These are phyloP conservation scores for Metschnikowia lachancei DNA, from an alignment of 805 yeast species.

Conservation along the genomic window DNA sequence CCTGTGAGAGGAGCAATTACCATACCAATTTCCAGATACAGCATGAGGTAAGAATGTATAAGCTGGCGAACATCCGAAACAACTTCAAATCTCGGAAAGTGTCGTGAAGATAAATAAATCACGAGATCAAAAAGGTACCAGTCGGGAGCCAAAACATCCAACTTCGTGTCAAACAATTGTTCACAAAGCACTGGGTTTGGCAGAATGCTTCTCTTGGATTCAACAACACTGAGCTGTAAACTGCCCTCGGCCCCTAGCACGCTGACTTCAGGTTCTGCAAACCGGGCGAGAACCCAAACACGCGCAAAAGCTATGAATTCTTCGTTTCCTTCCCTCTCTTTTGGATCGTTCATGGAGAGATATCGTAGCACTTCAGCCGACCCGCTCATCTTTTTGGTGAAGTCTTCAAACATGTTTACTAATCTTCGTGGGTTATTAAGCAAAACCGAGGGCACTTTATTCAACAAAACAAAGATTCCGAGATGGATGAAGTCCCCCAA, in stretches of 20 bases:
- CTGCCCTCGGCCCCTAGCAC: slow-evolving; percentile 9
- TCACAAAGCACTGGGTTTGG: slow-evolving; percentile 12
- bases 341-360: slow-evolving; percentile 9
- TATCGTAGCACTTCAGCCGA: slow-evolving; percentile 8
- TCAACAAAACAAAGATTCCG: slow-evolving; percentile 14
- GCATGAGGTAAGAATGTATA: slow-evolving; percentile 14
- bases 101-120: slow-evolving; percentile 5
- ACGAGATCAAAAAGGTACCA: slow-evolving; percentile 9
- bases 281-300: slow-evolving; percentile 14
- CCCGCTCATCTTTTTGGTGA: slow-evolving; percentile 7
- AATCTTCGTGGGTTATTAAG: slow-evolving; percentile 1
- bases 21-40: slow-evolving; percentile 14
- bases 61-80: slow-evolving; percentile 10
- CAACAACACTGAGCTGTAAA: slow-evolving; percentile 8
- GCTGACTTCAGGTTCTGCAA: slow-evolving; percentile 16
- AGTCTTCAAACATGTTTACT: slow-evolving; percentile 2
- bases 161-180: slow-evolving; percentile 5
- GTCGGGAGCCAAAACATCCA: slow-evolving; percentile 1
- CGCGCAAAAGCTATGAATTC: slow-evolving; percentile 18
- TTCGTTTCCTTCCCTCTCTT: slow-evolving; percentile 4
- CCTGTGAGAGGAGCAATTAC: slow-evolving; percentile 9
- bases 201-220: slow-evolving; percentile 11
- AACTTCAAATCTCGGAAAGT: slow-evolving; percentile 15
- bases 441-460: slow-evolving; percentile 11
- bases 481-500: slow-evolving; percentile 14